Evolutionary conservation across 805 yeast species (phyloP), one percentile per base, ranked within the genome.

Genomic region (Starmerella khaoyaiensis): DNA sequence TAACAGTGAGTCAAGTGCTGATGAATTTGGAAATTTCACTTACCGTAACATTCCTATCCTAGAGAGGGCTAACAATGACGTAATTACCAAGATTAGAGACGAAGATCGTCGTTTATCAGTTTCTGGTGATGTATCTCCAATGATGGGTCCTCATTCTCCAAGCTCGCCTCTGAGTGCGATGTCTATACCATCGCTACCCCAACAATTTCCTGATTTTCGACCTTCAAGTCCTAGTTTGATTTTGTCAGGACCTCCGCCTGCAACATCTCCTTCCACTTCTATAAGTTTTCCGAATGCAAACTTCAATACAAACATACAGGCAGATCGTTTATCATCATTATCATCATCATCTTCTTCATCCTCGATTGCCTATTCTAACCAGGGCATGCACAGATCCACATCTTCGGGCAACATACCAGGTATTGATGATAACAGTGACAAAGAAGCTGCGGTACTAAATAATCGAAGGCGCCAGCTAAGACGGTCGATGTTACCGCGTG

Each of bases 11-110:
- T 17, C 46, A 5, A 34, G 44, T 2, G 18, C 24, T 4, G 46
- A 42, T 28, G 48, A 87, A 51, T 90, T 90, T 68, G 99, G 99
- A 0, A 77, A 90, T 4, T 90, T 90, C 58, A 77, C 81, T 41
- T 90, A 81, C 60, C 68, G 95, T 47, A 90, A 90, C 55, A 61
- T 90, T 44, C 76, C 87, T 4, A 90, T 90, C 5, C 67, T 93
- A 39, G 97, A 90, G 49, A 80, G 79, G 50, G 96, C 94, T 7
- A 90, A 90, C 54, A 83, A 82, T 53, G 96, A 86, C 59, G 86
- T 80, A 11, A 83, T 90, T 45, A 80, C 81, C 51, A 64, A 94
- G 45, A 68, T 90, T 53, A 80, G 84, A 52, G 76, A 68, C 21
- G 97, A 87, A 55, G 42, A 47, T 17, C 44, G 59, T 4, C 48